A percentile compares a stretch with the other conserved stretches of the same genome.
Conservation (phyloP, 768 basidiomycete genomes). For the Kwoniella botswanensis region DNA sequence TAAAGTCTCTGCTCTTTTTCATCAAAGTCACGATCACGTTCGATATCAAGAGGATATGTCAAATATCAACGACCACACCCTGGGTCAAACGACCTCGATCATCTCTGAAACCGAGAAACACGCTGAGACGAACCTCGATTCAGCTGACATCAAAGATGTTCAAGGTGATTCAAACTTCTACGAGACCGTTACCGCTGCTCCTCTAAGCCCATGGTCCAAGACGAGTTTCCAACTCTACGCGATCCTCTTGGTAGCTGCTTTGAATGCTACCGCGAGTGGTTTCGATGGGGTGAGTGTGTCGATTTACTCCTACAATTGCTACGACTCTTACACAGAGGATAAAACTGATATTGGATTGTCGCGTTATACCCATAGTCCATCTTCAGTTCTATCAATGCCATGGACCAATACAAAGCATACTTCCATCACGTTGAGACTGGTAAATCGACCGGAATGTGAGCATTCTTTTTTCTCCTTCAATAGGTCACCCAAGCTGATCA, state of each 20-base stretch:
- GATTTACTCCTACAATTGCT: neutral
- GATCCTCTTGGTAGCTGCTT: slow-evolving; percentile 28
- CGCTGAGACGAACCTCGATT: slow-evolving; percentile 5
- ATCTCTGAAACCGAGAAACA: neutral
- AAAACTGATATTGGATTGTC: neutral
- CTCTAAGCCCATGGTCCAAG: slow-evolving; percentile 27
- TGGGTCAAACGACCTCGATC: slow-evolving; percentile 1
- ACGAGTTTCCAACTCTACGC: slow-evolving; percentile 28
- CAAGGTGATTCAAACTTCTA: slow-evolving; percentile 25
- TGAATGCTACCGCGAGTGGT: slow-evolving; percentile 31
- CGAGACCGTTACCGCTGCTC: slow-evolving; percentile 24
- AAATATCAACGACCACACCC: neutral
- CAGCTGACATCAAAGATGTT: slow-evolving; percentile 12
- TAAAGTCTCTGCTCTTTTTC: neutral
- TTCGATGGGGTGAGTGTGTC: slow-evolving; percentile 31
- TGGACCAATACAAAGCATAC: slow-evolving; percentile 34
- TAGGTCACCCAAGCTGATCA: too few relatives aligned
- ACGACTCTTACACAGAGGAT: neutral
- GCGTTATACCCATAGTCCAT: slow-evolving; percentile 17
- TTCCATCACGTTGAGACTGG: slow-evolving; percentile 33
- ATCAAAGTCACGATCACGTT: neutral
- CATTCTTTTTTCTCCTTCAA: too few relatives aligned
- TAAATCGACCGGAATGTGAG: slow-evolving; percentile 27
- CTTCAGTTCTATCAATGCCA: slow-evolving; percentile 45
- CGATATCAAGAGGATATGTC: too few relatives aligned